Percentiles rank a stretch among this genome's conserved stretches.
phyloP scores from a whole-genome alignment of 768 basidiomycete genomes.

The Pholiota microspora region DNA sequence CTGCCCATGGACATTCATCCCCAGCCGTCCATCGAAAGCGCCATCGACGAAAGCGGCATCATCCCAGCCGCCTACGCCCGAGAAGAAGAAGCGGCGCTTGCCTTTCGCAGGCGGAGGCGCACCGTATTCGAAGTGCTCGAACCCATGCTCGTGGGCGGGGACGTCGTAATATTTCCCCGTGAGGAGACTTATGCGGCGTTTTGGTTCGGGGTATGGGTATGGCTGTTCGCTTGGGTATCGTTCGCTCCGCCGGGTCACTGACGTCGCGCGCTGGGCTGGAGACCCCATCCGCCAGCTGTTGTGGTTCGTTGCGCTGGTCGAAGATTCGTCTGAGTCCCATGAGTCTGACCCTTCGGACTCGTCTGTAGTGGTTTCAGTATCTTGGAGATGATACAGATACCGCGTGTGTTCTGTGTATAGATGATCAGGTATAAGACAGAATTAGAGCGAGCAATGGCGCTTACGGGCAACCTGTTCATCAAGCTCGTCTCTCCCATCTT shows the following conservation, averaged over 20 bases:
- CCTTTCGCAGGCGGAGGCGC: conserved; percentile 24
- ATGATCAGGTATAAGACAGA: background rate
- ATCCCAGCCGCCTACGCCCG: conserved; percentile 40
- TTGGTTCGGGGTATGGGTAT: conserved; percentile 17
- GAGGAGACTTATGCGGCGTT: conserved; percentile 67
- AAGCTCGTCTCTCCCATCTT: conserved; percentile 54
- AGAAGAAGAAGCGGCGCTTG: conserved; percentile 65
- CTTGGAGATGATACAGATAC: conserved; percentile 62
- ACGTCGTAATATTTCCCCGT: conserved; percentile 59
- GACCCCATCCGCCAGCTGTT: conserved; percentile 11
- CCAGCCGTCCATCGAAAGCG: conserved; percentile 9
- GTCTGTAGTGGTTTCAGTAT: conserved; percentile 39
- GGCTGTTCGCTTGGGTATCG: conserved; percentile 20
- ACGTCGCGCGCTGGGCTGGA: background rate
- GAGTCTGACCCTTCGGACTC: conserved; percentile 46
- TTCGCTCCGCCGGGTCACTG: conserved; percentile 13
- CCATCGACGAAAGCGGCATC: conserved; percentile 23
- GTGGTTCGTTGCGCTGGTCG: conserved; percentile 1
- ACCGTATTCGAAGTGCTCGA: conserved; percentile 38
- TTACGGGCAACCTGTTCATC: conserved; percentile 72
- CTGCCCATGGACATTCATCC: conserved; percentile 12
- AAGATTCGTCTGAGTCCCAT: conserved; percentile 44
- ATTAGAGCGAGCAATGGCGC: background rate
- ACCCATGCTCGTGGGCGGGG: conserved; percentile 41
- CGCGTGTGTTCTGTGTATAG: conserved; percentile 54